Percentiles rank a stretch among this genome's conserved stretches.
These are phyloP conservation scores for Lachancea lanzarotensis DNA, from an alignment of 805 yeast species.

Conservation along the genomic window DNA sequence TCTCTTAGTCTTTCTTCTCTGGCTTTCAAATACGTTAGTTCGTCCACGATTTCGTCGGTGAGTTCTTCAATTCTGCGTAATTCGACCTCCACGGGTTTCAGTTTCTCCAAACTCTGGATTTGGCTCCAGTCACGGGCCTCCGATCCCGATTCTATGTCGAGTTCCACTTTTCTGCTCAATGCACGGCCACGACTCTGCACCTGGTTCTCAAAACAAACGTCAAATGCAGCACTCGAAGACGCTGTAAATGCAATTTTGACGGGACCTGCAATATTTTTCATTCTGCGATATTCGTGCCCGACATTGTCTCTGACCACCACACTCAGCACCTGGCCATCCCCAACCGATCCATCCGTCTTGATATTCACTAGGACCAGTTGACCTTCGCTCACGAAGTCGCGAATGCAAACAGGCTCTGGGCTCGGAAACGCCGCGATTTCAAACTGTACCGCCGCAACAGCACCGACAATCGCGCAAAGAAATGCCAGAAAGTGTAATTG, in stretches of 20 bases:
- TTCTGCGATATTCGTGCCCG: conserved; percentile 80
- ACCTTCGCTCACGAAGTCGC: conserved; percentile 83
- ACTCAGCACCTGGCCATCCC: conserved; percentile 82
- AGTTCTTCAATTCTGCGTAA: conserved; percentile 80
- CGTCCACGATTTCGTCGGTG: conserved; percentile 72
- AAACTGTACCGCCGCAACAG: conserved; percentile 38
- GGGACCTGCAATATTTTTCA: conserved; percentile 67
- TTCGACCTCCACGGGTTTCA: conserved; percentile 88
- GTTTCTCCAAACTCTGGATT: conserved; percentile 83
- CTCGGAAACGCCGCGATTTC: conserved; percentile 44
- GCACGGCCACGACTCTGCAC: conserved; percentile 36
- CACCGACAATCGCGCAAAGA: conserved; percentile 4
- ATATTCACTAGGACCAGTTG: conserved; percentile 83
- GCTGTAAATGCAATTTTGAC: conserved; percentile 79
- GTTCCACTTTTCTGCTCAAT: conserved; percentile 64
- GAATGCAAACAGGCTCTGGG: conserved; percentile 69
- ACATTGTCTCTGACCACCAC: conserved; percentile 64
- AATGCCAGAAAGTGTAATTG: conserved; percentile 7
- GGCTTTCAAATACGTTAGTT: conserved; percentile 72
- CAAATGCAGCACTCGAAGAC: conserved; percentile 76
- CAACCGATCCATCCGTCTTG: conserved; percentile 62
- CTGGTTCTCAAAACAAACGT: conserved; percentile 80
- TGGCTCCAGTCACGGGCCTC: conserved; percentile 98
- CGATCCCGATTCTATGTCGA: conserved; percentile 92
- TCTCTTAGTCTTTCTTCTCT: conserved; percentile 94